phyloP scores from a whole-genome alignment of 2,329 filamentous ascomycete genomes.

The Magnaporthiopsis incrustans region DNA sequence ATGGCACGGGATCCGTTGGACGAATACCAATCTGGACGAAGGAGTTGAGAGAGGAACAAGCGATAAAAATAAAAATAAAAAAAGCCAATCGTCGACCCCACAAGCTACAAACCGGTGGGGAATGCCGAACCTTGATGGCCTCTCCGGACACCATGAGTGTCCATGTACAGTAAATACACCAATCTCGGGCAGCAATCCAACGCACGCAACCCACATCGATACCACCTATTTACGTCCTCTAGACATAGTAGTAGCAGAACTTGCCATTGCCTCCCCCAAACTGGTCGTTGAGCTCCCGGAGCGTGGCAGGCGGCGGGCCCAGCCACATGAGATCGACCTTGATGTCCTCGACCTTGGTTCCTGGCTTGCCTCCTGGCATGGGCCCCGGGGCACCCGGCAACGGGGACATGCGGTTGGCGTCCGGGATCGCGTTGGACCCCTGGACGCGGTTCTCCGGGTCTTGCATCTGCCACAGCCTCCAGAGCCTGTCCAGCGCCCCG shows the following conservation, averaged over 20 bases:
- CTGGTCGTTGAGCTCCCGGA: slow-evolving; percentile 18
- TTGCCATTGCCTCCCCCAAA: slow-evolving; percentile 18
- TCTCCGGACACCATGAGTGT: no score
- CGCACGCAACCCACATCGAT: no score
- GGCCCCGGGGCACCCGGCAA: slow-evolving; percentile 11
- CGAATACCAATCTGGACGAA: no score
- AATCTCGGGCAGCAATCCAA: no score
- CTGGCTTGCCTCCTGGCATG: slow-evolving; percentile 18
- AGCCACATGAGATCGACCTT: slow-evolving; percentile 20
- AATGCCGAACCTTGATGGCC: no score
- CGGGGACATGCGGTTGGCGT: slow-evolving; percentile 24
- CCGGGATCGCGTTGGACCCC: slow-evolving; percentile 26
- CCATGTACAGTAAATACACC: no score
- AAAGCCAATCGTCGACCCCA: no score
- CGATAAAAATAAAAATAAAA: no score
- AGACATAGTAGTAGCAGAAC: slow-evolving; percentile 23
- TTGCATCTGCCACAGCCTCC: slow-evolving; percentile 35
- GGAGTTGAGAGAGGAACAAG: no score
- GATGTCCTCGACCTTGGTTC: slow-evolving; percentile 9
- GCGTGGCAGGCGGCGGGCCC: slow-evolving; percentile 1
- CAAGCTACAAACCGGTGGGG: no score
- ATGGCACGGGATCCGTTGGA: no score
- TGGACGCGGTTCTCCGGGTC: slow-evolving; percentile 24
- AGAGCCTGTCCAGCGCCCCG: slow-evolving; percentile 27
- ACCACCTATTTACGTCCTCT: neutral